These are phyloP conservation scores for Mycena rebaudengoi DNA, from an alignment of 768 basidiomycete genomes.

Conservation along the genomic window DNA sequence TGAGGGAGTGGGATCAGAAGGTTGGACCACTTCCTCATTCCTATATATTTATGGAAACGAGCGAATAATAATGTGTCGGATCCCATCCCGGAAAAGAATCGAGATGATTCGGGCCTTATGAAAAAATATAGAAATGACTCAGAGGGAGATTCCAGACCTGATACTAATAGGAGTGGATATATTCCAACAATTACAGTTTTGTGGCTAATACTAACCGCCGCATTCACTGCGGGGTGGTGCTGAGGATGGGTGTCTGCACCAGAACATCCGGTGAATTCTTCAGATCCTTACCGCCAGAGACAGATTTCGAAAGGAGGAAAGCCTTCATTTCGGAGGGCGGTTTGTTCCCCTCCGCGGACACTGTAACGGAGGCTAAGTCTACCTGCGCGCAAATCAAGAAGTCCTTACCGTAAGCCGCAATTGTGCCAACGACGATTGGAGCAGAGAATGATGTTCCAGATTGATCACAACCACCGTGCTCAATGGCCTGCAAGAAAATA, in stretches of 20 bases:
- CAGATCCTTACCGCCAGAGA: background rate
- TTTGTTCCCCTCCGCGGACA: background rate
- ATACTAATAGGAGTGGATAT: no score
- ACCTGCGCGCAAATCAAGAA: background rate
- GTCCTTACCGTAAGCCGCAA: background rate
- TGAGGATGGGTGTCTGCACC: background rate
- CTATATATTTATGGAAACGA: no score
- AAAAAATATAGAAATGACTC: no score
- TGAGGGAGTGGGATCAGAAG: no score
- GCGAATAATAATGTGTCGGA: no score
- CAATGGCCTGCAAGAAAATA: background rate
- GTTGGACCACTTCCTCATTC: no score
- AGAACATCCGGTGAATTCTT: background rate
- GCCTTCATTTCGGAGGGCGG: background rate
- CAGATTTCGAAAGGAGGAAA: background rate
- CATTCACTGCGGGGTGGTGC: no score
- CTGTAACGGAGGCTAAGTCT: background rate
- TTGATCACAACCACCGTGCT: background rate
- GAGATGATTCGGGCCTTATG: no score
- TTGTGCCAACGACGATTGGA: background rate
- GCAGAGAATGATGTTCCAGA: background rate
- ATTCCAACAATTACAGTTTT: no score
- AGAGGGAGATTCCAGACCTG: no score
- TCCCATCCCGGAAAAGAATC: no score
- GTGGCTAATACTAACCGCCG: no score